Evolutionary conservation across 352 stramenopile genomes (phyloP).

Genomic region (Pythium volutum): DNA sequence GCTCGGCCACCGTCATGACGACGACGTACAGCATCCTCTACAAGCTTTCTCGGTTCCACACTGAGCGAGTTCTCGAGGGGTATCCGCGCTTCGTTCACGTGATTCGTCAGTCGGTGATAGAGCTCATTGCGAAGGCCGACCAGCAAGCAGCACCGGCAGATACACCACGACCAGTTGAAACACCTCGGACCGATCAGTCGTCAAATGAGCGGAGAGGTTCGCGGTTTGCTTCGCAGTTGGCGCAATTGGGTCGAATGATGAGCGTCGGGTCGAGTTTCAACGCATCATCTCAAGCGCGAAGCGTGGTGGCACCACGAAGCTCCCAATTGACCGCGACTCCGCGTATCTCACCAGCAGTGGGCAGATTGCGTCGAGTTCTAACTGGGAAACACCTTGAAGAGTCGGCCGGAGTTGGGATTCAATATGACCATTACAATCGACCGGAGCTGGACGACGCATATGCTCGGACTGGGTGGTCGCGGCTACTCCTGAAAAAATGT

Average conservation of each 20-base stretch:
- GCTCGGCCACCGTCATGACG: slow-evolving; percentile 62
- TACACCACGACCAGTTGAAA: background rate
- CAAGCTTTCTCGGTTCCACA: slow-evolving; percentile 65
- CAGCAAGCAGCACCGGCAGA: background rate
- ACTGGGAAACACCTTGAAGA: slow-evolving; percentile 3
- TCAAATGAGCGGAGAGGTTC: slow-evolving; percentile 5
- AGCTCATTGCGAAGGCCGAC: slow-evolving; percentile 24
- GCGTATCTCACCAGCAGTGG: background rate
- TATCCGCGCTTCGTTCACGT: slow-evolving; percentile 42
- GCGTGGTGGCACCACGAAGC: background rate
- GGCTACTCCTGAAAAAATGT: slow-evolving; percentile 9
- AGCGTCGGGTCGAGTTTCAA: background rate
- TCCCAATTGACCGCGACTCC: background rate
- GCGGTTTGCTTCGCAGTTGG: slow-evolving; percentile 3
- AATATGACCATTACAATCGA: slow-evolving; percentile 22
- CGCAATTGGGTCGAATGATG: slow-evolving; percentile 16
- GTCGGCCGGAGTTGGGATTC: background rate
- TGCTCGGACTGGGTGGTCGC: background rate
- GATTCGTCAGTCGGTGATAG: slow-evolving; percentile 32
- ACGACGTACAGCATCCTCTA: slow-evolving; percentile 71
- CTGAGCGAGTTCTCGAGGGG: slow-evolving; percentile 50
- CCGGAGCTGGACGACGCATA: background rate
- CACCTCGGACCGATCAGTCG: background rate
- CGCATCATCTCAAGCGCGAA: slow-evolving; percentile 1
- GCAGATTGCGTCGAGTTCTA: slow-evolving; percentile 11